Base-by-base conservation (phyloP, 1,284 basidiomycete genomes). In the Melanopsichium pennsylvanicum region DNA sequence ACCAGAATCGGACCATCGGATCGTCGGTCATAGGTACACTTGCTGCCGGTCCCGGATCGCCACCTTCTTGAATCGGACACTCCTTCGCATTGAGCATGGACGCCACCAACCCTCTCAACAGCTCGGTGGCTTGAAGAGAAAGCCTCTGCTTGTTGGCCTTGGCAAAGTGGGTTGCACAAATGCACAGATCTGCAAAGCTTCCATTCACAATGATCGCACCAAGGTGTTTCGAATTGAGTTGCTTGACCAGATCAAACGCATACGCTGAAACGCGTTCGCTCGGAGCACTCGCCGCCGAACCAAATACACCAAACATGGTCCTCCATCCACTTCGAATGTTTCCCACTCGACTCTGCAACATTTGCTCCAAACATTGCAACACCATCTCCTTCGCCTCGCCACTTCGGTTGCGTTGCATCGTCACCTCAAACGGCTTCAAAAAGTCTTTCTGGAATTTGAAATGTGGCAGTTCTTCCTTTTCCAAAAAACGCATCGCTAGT, bases 391-490 rank as follows among this genome's bases (percentile, higher is more conserved):
- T 88, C 36, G 96, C 89, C 75, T 97, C 95, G 4, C 92, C 89
- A 81, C 97, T 96, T 58, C 88, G 87, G 83, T 97, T 98, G 81
- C 97, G 90, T 36, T 90, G 87, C 91, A 99, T 99, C 2, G 97
- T 94, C 81, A 96, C 90, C 83, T 98, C 94, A 81, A 98, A 99
- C 1, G 96, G 96, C 80, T 93, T 91, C 51, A 99, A 83, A 83
- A 99, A 99, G 81, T 99, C 96, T 82, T 98, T 99, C 76, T 99
- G 96, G 84, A 99, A 99, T 79, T 95, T 93, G 87, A 98, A 99
- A 83, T 97, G 93, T 0, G 93, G 88, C 67, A 99, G 82, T 82
- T 99, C 96, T 81, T 98, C 95, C 83, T 98, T 98, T 83, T 98
- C 96, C 76, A 99, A 85, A 83, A 99, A 99, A 39, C 95, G 89